Evolutionary conservation across 1,284 basidiomycete genomes (phyloP).

Genomic region (Vanrija sp.): DNA sequence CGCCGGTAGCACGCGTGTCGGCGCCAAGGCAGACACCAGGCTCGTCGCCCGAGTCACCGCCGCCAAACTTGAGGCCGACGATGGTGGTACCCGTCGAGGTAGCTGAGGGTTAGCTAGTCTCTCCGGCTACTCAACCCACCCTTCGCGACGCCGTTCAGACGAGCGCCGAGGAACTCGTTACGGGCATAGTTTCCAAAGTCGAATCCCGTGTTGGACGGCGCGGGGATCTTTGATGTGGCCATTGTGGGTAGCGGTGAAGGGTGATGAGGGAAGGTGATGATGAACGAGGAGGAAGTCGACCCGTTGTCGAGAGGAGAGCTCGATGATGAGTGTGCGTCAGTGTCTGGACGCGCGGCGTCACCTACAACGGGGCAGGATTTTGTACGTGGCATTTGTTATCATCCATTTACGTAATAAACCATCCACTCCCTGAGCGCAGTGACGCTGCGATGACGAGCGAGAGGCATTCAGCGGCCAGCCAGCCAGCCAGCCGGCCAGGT

Average conservation of each 20-base stretch:
- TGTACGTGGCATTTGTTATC: too few relatives aligned
- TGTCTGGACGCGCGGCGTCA: slow-evolving; percentile 15
- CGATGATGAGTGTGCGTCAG: not conserved
- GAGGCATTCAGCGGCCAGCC: too few relatives aligned
- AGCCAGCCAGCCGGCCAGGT: not conserved
- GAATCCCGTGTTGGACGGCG: slow-evolving; percentile 54
- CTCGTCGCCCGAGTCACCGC: slow-evolving; percentile 54
- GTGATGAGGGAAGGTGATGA: not conserved
- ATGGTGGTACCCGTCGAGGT: slow-evolving; percentile 98
- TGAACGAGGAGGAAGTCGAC: not conserved
- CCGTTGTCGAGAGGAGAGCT: too few relatives aligned
- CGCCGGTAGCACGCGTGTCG: slow-evolving; percentile 92
- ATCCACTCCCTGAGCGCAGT: not conserved
- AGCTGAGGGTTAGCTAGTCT: slow-evolving; percentile 58
- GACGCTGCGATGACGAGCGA: not conserved
- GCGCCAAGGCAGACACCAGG: slow-evolving; percentile 94
- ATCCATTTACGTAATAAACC: too few relatives aligned
- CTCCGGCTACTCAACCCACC: too few relatives aligned
- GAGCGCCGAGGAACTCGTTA: slow-evolving; percentile 65
- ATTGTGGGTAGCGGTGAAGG: slow-evolving; percentile 17
- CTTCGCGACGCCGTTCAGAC: slow-evolving; percentile 51
- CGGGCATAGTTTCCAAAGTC: slow-evolving; percentile 69
- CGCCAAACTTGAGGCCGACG: slow-evolving; percentile 78
- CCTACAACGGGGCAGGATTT: not conserved
- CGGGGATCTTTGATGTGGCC: slow-evolving; percentile 26